Percentiles rank a stretch among this genome's conserved stretches.
Conservation (phyloP, 2,329 filamentous ascomycete genomes). For the Torrubiellomyces zombiae region DNA sequence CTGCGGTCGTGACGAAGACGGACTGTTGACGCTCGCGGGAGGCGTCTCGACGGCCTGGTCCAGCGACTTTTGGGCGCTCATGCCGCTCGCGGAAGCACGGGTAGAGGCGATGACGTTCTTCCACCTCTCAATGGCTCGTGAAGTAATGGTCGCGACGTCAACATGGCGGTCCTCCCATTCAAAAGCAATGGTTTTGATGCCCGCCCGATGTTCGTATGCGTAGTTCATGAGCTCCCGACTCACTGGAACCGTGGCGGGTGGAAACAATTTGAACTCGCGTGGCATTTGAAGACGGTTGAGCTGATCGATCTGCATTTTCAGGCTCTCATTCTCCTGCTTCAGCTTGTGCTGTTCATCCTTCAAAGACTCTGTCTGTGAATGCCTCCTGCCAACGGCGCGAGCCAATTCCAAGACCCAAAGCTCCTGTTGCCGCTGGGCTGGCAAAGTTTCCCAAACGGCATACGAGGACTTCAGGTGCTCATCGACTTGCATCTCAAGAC, state of each 20-base stretch:
- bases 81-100: slow-evolving; percentile 24
- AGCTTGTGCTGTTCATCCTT: slow-evolving; percentile 32
- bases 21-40: slow-evolving; percentile 7
- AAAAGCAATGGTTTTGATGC: slow-evolving; percentile 25
- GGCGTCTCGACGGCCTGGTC: slow-evolving; percentile 16
- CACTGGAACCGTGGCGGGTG: slow-evolving; percentile 35
- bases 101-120: slow-evolving; percentile 40
- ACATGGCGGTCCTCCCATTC: slow-evolving; percentile 32
- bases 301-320: slow-evolving; percentile 42
- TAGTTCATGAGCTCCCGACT: slow-evolving; percentile 30
- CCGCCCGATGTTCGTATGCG: slow-evolving; percentile 27
- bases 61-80: slow-evolving; percentile 33
- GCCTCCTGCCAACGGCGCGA: slow-evolving; percentile 37
- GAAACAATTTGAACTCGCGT: slow-evolving; percentile 36
- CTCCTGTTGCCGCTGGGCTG: slow-evolving; percentile 36
- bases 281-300: slow-evolving; percentile 42
- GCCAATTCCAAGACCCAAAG: slow-evolving; percentile 47
- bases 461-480: slow-evolving; percentile 67
- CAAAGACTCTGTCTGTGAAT: slow-evolving; percentile 36
- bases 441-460: slow-evolving; percentile 55
- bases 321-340: slow-evolving; percentile 38
- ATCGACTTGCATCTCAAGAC: slow-evolving; percentile 51
- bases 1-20: slow-evolving; percentile 9
- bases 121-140: slow-evolving; percentile 43
- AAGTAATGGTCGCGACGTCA: slow-evolving; percentile 34